Evolutionary conservation across 73 alveolate genomes (phyloP).

Genomic region (Symbiodinium natans): DNA sequence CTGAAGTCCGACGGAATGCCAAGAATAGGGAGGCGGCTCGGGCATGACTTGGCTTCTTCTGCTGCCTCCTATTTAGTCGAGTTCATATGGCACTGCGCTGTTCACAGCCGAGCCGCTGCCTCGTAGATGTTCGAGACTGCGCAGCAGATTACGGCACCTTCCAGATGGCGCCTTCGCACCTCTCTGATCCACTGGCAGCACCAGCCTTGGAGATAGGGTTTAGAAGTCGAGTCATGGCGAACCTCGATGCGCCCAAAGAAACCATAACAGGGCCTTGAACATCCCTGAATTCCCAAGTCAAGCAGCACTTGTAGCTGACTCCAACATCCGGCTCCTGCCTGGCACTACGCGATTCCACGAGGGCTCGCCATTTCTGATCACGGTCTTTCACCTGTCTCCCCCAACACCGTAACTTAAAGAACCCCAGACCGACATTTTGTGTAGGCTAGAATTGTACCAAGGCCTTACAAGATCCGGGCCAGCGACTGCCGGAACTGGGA

Average conservation of each 20-base stretch:
- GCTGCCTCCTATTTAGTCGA: too few relatives aligned
- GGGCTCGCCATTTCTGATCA: background rate
- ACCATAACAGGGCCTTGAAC: background rate
- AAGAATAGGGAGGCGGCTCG: too few relatives aligned
- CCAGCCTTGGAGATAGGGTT: background rate
- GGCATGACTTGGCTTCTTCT: too few relatives aligned
- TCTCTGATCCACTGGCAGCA: background rate
- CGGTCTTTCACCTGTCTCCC: too few relatives aligned
- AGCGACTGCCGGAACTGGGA: background rate
- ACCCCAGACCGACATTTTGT: too few relatives aligned
- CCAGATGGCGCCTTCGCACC: background rate
- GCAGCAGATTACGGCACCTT: background rate
- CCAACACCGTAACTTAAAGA: too few relatives aligned
- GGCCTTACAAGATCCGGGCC: too few relatives aligned
- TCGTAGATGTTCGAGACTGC: background rate
- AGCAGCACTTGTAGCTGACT: background rate
- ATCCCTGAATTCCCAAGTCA: background rate
- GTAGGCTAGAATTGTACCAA: too few relatives aligned
- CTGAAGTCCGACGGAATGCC: too few relatives aligned
- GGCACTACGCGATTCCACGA: background rate
- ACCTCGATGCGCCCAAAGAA: background rate
- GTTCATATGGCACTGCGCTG: too few relatives aligned
- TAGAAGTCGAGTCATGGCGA: background rate
- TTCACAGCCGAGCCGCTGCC: background rate
- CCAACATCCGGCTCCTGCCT: background rate